Base-by-base conservation (phyloP, 163 green algal species). In the Scenedesmus sp. region DNA sequence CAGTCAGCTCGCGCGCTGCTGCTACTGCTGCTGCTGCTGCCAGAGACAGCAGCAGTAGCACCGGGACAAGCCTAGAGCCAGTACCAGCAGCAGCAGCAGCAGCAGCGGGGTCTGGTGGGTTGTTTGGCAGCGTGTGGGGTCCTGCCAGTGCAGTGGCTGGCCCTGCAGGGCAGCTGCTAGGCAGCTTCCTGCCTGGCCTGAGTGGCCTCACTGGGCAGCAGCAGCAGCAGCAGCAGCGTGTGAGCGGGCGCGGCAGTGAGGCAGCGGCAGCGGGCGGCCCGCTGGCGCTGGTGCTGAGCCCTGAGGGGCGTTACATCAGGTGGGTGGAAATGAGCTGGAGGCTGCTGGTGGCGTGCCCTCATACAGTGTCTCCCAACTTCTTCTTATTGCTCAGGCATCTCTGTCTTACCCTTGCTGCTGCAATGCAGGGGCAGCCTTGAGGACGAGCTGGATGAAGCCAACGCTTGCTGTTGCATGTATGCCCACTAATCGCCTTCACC, bases 271-370 rank as follows among this genome's bases (percentile, higher is more conserved):
- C n/a, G 66, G 94, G 88, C 4, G 89, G 94, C 64, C 93, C 95
- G 46, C 93, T 98, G 74, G 90, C 91, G 54, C 94, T 99, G 93
- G 90, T 99, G 91, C 94, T 98, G 84, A 94, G 92, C 1, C 88
- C 92, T 1, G 94, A 98, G 16, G 96, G 95, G 4, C 92, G 94
- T 26, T 98, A 96, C 88, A 94, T 99, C 73, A 94, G 70, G 70
- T 79, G 70, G 70, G 70, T 23, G 46, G 66, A 10, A 34, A 18
- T 26, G 15, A 18, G 8, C 1, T 16, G 66, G 12, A 23, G 64
- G 3, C 3, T 76, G 66, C 66, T 18, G 34, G 34, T 79, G 96
- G 23, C 18, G 23, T 79, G 23, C 3, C 0, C 59, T 64, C 9
- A 10, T 64, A 64, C 7, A 64, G 59, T 64, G 59, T 64, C 59